Percentiles rank a stretch among this genome's conserved stretches.
Conservation (phyloP, 225 moss, liverwort and hornwort genomes). For the Pleurozium schreberi region DNA sequence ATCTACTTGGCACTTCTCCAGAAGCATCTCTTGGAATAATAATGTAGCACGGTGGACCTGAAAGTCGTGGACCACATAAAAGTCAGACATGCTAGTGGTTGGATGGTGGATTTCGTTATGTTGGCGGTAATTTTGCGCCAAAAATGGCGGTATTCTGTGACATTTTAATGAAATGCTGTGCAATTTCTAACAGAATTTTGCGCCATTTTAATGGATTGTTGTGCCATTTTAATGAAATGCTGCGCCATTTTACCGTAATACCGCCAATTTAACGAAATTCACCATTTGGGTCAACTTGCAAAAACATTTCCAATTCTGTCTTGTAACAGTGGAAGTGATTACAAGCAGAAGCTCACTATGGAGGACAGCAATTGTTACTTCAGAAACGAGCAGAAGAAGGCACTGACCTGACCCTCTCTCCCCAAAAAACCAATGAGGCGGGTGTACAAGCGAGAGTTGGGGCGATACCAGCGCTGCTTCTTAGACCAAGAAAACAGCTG, state of each 20-base stretch:
- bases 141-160: too few relatives aligned
- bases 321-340: not conserved
- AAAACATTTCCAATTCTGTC: not conserved
- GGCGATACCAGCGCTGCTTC: slow-evolving; percentile 60
- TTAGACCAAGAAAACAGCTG: slow-evolving; percentile 93
- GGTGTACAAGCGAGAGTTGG: slow-evolving; percentile 78
- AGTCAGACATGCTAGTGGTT: not conserved
- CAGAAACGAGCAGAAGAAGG: not conserved
- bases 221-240: too few relatives aligned
- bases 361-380: not conserved
- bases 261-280: too few relatives aligned
- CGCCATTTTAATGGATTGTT: too few relatives aligned
- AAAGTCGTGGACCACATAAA: not conserved
- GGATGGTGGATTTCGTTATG: too few relatives aligned
- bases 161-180: too few relatives aligned
- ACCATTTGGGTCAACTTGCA: not conserved
- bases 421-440: slow-evolving; percentile 79
- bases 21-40: slow-evolving; percentile 80
- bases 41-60: slow-evolving; percentile 58
- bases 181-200: too few relatives aligned
- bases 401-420: slow-evolving; percentile 58
- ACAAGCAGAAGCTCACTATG: not conserved
- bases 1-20: slow-evolving; percentile 70
- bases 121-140: too few relatives aligned
- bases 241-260: too few relatives aligned